These are phyloP conservation scores for Nemania sp. DNA, from an alignment of 2,329 filamentous ascomycete species.

Conservation along the genomic window DNA sequence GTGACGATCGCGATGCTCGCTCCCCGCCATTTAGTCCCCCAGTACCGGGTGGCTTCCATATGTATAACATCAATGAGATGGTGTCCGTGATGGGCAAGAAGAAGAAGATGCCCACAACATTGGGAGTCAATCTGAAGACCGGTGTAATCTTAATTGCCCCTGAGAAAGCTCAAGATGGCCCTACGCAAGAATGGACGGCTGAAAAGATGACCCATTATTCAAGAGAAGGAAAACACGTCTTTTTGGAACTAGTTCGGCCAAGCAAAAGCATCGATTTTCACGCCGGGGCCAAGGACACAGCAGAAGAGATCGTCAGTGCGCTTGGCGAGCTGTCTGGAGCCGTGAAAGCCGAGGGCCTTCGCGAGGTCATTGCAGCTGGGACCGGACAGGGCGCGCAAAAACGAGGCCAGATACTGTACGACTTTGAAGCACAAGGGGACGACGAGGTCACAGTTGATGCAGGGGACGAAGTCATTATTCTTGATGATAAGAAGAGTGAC, in stretches of 20 bases:
- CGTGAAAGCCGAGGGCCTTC: constrained; percentile 82
- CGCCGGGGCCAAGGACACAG: constrained; percentile 96
- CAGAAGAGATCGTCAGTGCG: constrained; percentile 88
- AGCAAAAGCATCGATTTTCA: constrained; percentile 98
- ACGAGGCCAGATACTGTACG: constrained; percentile 89
- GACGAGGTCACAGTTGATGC: constrained; percentile 94
- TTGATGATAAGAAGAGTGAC: constrained; percentile 92
- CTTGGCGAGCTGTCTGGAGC: constrained; percentile 91
- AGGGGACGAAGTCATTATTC: constrained; percentile 89
- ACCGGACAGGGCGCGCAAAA: constrained; percentile 75
- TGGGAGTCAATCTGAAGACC: constrained; percentile 91
- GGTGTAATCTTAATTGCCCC: constrained; percentile 92
- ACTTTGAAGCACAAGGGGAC: constrained; percentile 95
- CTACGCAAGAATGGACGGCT: constrained; percentile 91
- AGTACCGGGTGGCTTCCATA: constrained; percentile 85
- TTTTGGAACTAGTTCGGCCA: constrained; percentile 89
- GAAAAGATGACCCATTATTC: constrained; percentile 98
- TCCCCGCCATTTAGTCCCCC: constrained; percentile 55
- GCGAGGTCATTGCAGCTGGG: constrained; percentile 87
- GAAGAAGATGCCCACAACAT: constrained; percentile 97
- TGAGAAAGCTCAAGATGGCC: constrained; percentile 84
- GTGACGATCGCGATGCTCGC: constrained; percentile 26
- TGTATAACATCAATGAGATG: constrained; percentile 99
- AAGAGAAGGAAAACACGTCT: constrained; percentile 97
- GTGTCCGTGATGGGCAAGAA: constrained; percentile 95